Conservation (phyloP, 2,329 filamentous ascomycete genomes). For the Ilyonectria robusta region DNA sequence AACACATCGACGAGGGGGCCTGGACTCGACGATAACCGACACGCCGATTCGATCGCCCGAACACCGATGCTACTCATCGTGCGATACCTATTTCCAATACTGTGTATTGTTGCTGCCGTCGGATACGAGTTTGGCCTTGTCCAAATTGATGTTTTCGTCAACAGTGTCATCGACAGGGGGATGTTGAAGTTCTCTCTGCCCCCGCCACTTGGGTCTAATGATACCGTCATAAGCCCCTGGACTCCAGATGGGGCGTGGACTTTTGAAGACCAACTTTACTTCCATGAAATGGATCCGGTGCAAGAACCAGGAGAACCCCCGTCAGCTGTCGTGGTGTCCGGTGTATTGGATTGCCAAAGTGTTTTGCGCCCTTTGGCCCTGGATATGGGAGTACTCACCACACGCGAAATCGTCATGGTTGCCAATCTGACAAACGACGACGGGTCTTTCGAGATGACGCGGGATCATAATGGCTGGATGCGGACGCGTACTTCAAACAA, state of each 20-base stretch:
- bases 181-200: background rate
- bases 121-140: background rate
- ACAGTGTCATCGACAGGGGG: background rate
- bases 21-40: background rate
- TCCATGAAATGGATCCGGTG: background rate
- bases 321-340: background rate
- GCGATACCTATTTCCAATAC: background rate
- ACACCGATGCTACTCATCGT: background rate
- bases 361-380: background rate
- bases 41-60: background rate
- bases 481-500: background rate
- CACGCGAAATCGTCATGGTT: background rate
- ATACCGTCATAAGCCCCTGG: background rate
- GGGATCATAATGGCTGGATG: background rate
- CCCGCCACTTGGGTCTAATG: background rate
- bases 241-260: background rate
- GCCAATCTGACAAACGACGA: constrained; percentile 2
- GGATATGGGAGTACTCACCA: background rate
- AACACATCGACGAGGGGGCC: no score
- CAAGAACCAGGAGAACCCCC: background rate
- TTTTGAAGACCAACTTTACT: background rate
- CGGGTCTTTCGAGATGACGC: background rate
- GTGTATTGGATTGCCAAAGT: background rate
- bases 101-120: background rate
- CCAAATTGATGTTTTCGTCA: background rate